Base-by-base conservation (phyloP, 441 rosid genomes). In the Monsonia emarginata region DNA sequence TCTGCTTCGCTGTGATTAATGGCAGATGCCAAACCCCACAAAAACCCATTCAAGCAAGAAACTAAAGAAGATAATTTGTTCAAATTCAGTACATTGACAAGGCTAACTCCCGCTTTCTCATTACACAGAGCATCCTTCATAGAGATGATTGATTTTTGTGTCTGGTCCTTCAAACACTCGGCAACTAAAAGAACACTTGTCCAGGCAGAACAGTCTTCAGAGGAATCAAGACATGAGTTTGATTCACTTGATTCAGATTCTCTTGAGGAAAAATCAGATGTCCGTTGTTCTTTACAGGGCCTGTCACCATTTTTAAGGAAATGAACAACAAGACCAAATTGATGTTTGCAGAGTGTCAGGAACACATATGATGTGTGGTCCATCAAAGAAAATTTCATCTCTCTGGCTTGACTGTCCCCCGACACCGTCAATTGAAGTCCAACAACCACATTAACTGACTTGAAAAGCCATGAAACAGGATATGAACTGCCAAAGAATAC, bases 1-100 rank as follows among this genome's bases (percentile, higher is more conserved):
- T 74, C 74, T 52, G 68, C 75, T 68, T 74, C 82, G 50, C 64
- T 67, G 57, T 71, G 76, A 72, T 78, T 75, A 69, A 77, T 68
- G 50, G 85, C 83, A 62, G 87, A 84, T 74, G 89, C 84, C 67
- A 89, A 69, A 73, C 97, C 97, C 92, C 97, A 89, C 74, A 94
- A 66, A 71, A 82, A 85, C 66, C 97, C 97, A 77, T 85, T 74
- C 64, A 88, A 69, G 76, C 92, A 89, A 71, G 92, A 83, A 72
- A 83, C 44, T n/a, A 75, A 46, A 59, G 80, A 79, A 65, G 87
- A 80, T 69, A 85, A 69, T 71, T 78, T 81, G 77, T 76, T 76
- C 74, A 82, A 66, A 72, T 78, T 69, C 27, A 76, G 71, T 64
- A 70, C 78, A 75, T 80, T 48, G 40, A 66, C 65, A 65, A 26